A percentile compares a stretch with the other conserved stretches of the same genome.
Evolutionary conservation across 2,329 filamentous ascomycete genomes (phyloP).

Genomic region (Calonectria multiphialidica): DNA sequence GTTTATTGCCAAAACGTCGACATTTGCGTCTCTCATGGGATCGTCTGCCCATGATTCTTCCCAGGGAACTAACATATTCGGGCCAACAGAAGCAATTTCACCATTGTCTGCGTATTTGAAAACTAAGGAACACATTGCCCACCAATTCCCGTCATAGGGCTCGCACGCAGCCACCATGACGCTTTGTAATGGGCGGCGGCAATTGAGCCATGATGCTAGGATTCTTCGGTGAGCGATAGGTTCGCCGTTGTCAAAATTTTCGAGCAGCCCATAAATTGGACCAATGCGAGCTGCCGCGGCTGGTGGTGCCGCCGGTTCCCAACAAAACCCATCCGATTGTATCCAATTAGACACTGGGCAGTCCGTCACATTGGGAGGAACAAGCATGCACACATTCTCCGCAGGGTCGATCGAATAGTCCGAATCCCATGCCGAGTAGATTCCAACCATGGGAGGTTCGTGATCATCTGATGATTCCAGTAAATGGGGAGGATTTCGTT

Average conservation of each 20-base stretch:
- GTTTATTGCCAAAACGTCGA: neutral
- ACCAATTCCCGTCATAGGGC: too few relatives aligned
- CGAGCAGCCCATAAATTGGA: neutral
- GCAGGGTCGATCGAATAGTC: neutral
- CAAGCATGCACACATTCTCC: neutral
- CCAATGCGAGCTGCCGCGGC: neutral
- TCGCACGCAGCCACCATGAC: neutral
- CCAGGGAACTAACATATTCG: neutral
- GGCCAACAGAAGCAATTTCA: neutral
- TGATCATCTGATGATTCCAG: neutral
- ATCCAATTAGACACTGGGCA: too few relatives aligned
- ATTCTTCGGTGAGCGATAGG: neutral
- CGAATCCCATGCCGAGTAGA: neutral
- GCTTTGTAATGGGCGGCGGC: neutral
- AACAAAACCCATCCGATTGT: neutral
- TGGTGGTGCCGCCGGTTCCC: neutral
- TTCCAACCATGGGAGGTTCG: neutral
- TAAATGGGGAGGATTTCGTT: neutral
- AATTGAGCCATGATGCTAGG: neutral
- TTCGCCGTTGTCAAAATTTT: neutral
- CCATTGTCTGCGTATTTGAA: neutral
- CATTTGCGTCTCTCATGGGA: too few relatives aligned
- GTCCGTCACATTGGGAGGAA: neutral
- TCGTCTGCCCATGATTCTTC: neutral
- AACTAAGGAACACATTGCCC: neutral